Evolutionary conservation across 257 asterid species (phyloP).

Genomic region (Nicotiana otophora): DNA sequence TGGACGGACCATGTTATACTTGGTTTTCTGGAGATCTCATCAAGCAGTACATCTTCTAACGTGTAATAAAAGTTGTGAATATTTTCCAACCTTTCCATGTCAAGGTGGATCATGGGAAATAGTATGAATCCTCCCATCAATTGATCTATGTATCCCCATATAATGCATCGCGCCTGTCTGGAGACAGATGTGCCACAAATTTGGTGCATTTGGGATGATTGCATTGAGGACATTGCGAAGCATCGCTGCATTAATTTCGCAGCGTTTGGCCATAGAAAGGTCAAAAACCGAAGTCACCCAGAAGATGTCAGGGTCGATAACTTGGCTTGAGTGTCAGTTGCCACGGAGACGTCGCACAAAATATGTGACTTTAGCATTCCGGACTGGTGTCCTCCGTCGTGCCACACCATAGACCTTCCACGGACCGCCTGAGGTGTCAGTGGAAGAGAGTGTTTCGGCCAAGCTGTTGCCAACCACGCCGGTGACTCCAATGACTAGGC

Average conservation of each 20-base stretch:
- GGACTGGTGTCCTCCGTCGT: conserved; percentile 64
- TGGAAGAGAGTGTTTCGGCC: conserved; percentile 81
- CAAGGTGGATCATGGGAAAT: conserved; percentile 63
- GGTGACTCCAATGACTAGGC: conserved; percentile 70
- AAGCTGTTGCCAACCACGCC: conserved; percentile 91
- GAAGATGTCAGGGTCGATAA: conserved; percentile 58
- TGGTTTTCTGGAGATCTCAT: conserved; percentile 56
- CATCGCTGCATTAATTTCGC: conserved; percentile 69
- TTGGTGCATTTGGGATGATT: conserved; percentile 62
- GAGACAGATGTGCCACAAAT: conserved; percentile 63
- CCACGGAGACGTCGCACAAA: conserved; percentile 62
- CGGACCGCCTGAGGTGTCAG: conserved; percentile 97
- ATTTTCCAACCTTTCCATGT: conserved; percentile 53
- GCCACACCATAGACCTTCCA: conserved; percentile 96
- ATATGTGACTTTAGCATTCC: conserved; percentile 64
- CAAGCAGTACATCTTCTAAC: conserved; percentile 61
- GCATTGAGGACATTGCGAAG: conserved; percentile 47
- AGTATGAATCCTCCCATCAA: conserved; percentile 23
- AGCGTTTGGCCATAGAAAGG: conserved; percentile 53
- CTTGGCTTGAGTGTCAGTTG: conserved; percentile 42
- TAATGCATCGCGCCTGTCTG: conserved; percentile 85
- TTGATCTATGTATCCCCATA: conserved; percentile 38
- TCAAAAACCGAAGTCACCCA: conserved; percentile 67
- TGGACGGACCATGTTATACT: conserved; percentile 84
- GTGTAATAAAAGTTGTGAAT: conserved; percentile 53